Percentiles rank a stretch among this genome's conserved stretches.
Conservation (phyloP, 768 basidiomycete species). For the Amanita polypyramis region DNA sequence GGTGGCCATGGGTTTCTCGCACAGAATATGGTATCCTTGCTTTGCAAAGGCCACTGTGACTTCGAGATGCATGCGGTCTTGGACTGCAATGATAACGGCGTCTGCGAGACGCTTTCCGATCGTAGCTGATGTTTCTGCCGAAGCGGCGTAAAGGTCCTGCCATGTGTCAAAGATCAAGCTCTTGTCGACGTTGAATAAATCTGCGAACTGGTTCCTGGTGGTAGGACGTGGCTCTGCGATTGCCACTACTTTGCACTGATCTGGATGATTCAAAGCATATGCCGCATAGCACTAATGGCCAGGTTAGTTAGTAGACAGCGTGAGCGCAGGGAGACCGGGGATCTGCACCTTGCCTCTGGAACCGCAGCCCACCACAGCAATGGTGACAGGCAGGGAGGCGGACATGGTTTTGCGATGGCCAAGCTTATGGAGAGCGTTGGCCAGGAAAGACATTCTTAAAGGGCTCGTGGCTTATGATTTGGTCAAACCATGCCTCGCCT, state of each 20-base stretch:
- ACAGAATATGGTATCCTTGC: constrained; percentile 82
- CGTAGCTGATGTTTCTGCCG: constrained; percentile 51
- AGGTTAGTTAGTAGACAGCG: not conserved
- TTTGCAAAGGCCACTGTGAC: constrained; percentile 65
- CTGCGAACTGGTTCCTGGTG: constrained; percentile 49
- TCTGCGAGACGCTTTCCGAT: constrained; percentile 69
- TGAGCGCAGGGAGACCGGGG: not conserved
- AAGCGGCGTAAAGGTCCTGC: constrained; percentile 60
- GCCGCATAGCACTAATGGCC: constrained; percentile 43
- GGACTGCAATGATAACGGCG: constrained; percentile 72
- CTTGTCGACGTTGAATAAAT: constrained; percentile 47
- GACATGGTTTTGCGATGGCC: not conserved
- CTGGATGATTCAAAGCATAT: constrained; percentile 52
- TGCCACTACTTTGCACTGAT: constrained; percentile 66
- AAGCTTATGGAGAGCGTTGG: not conserved
- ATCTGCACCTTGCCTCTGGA: constrained; percentile 59
- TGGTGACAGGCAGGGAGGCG: constrained; percentile 37
- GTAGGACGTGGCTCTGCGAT: constrained; percentile 76
- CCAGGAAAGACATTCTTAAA: constrained; percentile 1
- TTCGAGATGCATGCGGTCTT: constrained; percentile 70
- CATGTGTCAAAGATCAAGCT: constrained; percentile 64
- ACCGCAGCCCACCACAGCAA: constrained; percentile 77
- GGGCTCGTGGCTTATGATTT: no score
- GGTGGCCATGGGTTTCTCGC: constrained; percentile 91
- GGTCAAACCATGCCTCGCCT: constrained; percentile 49